Percentiles rank a stretch among this genome's conserved stretches.
Conservation (phyloP, 1,139 yeast genomes). For the Saccharomycopsis hybrid region DNA sequence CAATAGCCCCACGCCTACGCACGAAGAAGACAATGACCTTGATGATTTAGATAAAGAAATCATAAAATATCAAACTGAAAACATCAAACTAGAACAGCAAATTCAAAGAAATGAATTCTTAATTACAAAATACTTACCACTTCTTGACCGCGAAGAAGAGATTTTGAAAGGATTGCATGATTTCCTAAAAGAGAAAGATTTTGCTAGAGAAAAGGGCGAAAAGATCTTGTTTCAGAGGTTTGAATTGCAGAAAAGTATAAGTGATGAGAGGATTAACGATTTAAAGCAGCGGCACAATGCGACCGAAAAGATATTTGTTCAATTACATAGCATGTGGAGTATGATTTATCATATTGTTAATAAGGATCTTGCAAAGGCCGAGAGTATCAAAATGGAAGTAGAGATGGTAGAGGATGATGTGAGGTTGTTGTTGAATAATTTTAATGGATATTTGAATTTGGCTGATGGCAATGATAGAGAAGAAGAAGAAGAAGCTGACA, state of each 20-base stretch:
- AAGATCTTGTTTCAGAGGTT: conserved; percentile 9
- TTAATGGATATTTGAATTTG: not conserved
- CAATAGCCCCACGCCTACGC: not conserved
- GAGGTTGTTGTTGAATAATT: conserved; percentile 5
- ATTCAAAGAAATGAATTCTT: conserved; percentile 19
- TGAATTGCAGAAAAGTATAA: conserved; percentile 1
- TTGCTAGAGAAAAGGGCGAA: conserved; percentile 14
- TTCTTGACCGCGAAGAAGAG: conserved; percentile 20
- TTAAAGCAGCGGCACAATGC: conserved; percentile 5
- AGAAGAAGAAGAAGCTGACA: too few species aligned
- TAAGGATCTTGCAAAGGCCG: not conserved
- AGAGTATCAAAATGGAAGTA: not conserved
- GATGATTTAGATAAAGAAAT: conserved; percentile 16
- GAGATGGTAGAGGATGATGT: conserved; percentile 1
- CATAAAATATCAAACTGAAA: conserved; percentile 11
- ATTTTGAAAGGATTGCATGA: conserved; percentile 20
- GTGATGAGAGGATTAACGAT: conserved; percentile 8
- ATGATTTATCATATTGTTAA: not conserved
- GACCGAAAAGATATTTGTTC: conserved; percentile 8
- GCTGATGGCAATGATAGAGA: not conserved
- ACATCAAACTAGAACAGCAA: conserved; percentile 16
- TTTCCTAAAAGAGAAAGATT: conserved; percentile 16
- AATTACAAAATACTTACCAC: conserved; percentile 17
- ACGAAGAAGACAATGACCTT: not conserved
- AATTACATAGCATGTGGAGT: conserved; percentile 9